Base-by-base conservation (phyloP, 2,329 filamentous ascomycete species). In the Basipetospora chlamydospora region DNA sequence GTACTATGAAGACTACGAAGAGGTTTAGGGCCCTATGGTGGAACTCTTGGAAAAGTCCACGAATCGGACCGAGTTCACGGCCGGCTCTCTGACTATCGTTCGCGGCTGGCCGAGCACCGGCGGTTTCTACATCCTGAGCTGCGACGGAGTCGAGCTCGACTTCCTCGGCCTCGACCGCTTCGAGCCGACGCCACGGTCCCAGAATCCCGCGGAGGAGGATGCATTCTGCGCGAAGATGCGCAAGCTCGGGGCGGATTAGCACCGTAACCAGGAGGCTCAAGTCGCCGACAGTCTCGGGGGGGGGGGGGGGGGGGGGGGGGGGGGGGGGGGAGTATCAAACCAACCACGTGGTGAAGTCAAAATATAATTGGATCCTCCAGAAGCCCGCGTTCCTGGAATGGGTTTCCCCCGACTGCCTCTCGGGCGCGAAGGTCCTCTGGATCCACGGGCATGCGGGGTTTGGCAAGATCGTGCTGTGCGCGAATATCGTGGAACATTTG, bases 381-480 rank as follows among this genome's bases (percentile, higher is more conserved):
- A 29, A 34, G 12, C 18, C 18, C 10, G 26, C 16, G 3, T 46
- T 47, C 15, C 34, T 29, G 2, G 8, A 42, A 6, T 53, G 51
- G 51, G 11, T 39, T 5, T 46, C 44, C 0, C n/a, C 31, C 10
- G 32, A 37, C 4, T 35, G 31, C 13, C 17, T 32, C 11, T 12
- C 26, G 2, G 22, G 18, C 2, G 10, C 28, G 6, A 47, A 44
- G 8, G 0, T 55, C 2, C 39, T 58, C 1, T 59, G 56, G 55
- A 46, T 57, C 11, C 42, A 51, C 26, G 52, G 52, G 2, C 46
- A 44, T 17, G 39, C 49, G 18, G 50, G 54, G 0, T 56, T 51
- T 12, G 54, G 54, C 2, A 59, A 59, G 39, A 59, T 55, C 0
- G 28, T 57, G 1, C 40, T 57, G 0, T 51, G 51, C 35, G 47